Base-by-base conservation (phyloP, 495 filamentous ascomycete species). In the Aspergillus cavernicola region DNA sequence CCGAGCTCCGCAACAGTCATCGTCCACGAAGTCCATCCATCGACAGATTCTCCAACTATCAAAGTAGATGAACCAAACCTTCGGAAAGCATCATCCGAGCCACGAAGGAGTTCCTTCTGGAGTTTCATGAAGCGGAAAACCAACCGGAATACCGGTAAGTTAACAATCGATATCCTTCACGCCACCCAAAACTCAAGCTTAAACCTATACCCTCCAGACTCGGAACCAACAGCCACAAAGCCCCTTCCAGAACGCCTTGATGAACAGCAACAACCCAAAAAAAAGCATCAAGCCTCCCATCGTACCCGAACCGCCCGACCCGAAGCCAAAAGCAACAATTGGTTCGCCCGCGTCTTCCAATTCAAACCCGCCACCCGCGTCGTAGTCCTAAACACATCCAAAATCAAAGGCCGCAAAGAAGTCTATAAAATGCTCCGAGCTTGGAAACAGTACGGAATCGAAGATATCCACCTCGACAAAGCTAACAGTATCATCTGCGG, bases 311-410 rank as follows among this genome's bases (percentile, higher is more conserved):
- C 29, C 26, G 52, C 55, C 1, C 44, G 35, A 6, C 10, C 22
- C 13, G 2, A 26, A 13, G 37, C 43, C 3, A 62, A 52, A 39
- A 73, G 71, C 52, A 77, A 85, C 53, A 93, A 87, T 52, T 96
- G 91, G 90, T 77, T 98, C 42, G 83, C 87, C 29, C 86, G 87
- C 13, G 81, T 97, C 18, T 86, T 98, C 70, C 83, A 90, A 41
- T 85, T 97, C 66, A 96, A 93, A 62, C 92, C 93, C 0, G 85
- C 86, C 0, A 82, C 73, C 23, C 79, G 80, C 46, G 76, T 85
- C 8, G 63, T 97, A 10, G 90, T 89, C 63, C 85, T 97, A 58
- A 78, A 79, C 6, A 75, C 87, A 18, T 77, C 83, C 2, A 85
- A 84, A 43, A 69, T 80, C 18, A 83, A 83, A 47, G 85, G 85